Conservation (phyloP, 176 grass and related monocot genomes). For the Cocos nucifera region DNA sequence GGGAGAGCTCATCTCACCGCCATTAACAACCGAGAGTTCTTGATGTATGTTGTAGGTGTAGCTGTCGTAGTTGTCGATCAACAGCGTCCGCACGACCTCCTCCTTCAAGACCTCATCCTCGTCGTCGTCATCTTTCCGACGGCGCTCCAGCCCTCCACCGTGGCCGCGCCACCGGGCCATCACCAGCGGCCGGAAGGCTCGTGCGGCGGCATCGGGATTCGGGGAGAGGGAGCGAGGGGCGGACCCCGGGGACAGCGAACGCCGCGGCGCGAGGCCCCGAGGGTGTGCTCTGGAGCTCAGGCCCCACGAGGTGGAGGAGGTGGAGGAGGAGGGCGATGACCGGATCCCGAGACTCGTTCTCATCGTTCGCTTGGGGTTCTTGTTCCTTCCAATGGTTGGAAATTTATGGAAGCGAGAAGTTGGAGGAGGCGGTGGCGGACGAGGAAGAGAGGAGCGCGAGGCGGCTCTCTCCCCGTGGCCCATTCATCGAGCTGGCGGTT, state of each 20-base stretch:
- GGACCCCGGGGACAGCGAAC: not conserved
- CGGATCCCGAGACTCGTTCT: too few species aligned
- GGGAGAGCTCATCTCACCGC: constrained; percentile 55
- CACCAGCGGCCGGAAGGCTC: not conserved
- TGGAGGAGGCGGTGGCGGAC: not conserved
- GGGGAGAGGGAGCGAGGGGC: not conserved
- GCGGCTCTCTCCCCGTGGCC: not conserved
- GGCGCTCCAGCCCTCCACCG: not conserved
- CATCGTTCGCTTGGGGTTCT: too few species aligned
- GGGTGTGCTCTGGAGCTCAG: not conserved
- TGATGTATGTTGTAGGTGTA: constrained; percentile 98
- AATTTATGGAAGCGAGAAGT: too few species aligned
- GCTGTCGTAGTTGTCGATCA: constrained; percentile 96
- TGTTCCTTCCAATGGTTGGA: too few species aligned
- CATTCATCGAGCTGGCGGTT: not conserved
- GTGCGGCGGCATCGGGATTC: not conserved
- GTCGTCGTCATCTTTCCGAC: not conserved
- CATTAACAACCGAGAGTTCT: constrained; percentile 84
- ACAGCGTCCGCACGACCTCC: constrained; percentile 61
- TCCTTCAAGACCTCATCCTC: constrained; percentile 4
- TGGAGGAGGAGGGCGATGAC: not conserved
- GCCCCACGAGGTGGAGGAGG: constrained; percentile 1
- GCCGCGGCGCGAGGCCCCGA: not conserved
- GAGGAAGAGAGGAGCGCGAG: not conserved
- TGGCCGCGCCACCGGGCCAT: not conserved